Evolutionary conservation across 2,329 filamentous ascomycete genomes (phyloP).

Genomic region (Diaporthe capsici): DNA sequence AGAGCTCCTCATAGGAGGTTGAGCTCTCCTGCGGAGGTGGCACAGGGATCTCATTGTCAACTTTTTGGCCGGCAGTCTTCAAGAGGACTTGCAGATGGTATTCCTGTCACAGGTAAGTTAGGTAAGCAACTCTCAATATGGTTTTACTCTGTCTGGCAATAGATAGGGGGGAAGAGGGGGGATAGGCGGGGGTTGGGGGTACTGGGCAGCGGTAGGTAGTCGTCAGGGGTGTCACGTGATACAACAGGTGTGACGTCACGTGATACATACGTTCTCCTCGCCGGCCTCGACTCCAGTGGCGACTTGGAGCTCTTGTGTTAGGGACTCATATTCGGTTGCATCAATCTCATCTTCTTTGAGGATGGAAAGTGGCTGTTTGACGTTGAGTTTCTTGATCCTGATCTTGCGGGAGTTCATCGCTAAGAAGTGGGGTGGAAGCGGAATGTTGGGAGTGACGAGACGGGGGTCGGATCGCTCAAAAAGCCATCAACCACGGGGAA

Average conservation of each 20-base stretch:
- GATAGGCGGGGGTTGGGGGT: not conserved
- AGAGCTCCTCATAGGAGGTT: conserved; percentile 89
- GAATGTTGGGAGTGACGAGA: conserved; percentile 46
- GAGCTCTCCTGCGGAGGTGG: conserved; percentile 73
- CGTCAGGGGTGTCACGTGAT: conserved; percentile 42
- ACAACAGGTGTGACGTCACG: conserved; percentile 41
- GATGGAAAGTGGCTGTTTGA: conserved; percentile 89
- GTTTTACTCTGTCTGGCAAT: not conserved
- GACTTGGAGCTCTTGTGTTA: conserved; percentile 86
- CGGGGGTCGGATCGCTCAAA: conserved; percentile 43
- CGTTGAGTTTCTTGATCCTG: conserved; percentile 90
- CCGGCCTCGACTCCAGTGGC: conserved; percentile 97
- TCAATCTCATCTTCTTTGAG: conserved; percentile 94
- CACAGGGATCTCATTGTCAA: conserved; percentile 75
- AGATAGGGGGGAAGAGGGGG: not conserved
- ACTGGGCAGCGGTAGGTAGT: conserved; percentile 34
- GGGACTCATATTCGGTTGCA: conserved; percentile 85
- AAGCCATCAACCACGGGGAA: conserved; percentile 61
- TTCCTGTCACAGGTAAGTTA: conserved; percentile 73
- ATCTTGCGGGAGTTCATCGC: conserved; percentile 70
- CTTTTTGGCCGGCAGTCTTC: conserved; percentile 67
- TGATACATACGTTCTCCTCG: conserved; percentile 91
- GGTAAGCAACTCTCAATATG: conserved; percentile 45
- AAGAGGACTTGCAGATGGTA: conserved; percentile 92
- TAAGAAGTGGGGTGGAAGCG: conserved; percentile 44